Percentiles rank a stretch among this genome's conserved stretches.
phyloP scores from a whole-genome alignment of 352 stramenopile genomes.

The Globisporangium acanthophoron region DNA sequence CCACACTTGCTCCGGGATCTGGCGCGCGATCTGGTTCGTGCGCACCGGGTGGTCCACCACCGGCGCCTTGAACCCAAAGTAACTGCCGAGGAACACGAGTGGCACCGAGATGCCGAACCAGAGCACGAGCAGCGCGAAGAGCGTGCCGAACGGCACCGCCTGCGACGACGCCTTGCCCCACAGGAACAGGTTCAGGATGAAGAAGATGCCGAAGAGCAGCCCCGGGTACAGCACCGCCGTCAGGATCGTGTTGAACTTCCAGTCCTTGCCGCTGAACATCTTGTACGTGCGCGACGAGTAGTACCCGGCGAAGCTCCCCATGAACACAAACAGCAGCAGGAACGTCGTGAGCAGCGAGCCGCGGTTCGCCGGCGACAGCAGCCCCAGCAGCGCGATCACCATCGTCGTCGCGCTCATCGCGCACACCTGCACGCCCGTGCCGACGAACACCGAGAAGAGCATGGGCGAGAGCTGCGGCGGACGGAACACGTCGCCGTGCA shows the following conservation, averaged over 20 bases:
- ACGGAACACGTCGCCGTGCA: constrained; percentile 98
- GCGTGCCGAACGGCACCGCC: constrained; percentile 94
- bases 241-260: constrained; percentile 95
- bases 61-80: constrained; percentile 93
- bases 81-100: constrained; percentile 97
- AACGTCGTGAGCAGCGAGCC: constrained; percentile 95
- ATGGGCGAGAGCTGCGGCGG: constrained; percentile 91
- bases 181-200: constrained; percentile 95
- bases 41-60: constrained; percentile 86
- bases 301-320: constrained; percentile 96
- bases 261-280: constrained; percentile 97
- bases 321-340: constrained; percentile 98
- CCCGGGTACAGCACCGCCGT: constrained; percentile 95
- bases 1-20: constrained; percentile 94
- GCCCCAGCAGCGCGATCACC: constrained; percentile 91
- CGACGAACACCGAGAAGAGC: constrained; percentile 94
- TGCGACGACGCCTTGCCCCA: constrained; percentile 84
- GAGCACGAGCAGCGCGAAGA: constrained; percentile 95
- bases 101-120: constrained; percentile 98
- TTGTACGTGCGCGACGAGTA: constrained; percentile 97
- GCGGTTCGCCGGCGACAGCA: constrained; percentile 96
- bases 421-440: constrained; percentile 95
- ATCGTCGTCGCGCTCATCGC: constrained; percentile 94
- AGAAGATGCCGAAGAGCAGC: constrained; percentile 92
- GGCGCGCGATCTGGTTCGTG: constrained; percentile 88